Percentiles rank a stretch among this genome's conserved stretches.
phyloP scores from a whole-genome alignment of 257 asterid genomes.

The Scutellaria minor region DNA sequence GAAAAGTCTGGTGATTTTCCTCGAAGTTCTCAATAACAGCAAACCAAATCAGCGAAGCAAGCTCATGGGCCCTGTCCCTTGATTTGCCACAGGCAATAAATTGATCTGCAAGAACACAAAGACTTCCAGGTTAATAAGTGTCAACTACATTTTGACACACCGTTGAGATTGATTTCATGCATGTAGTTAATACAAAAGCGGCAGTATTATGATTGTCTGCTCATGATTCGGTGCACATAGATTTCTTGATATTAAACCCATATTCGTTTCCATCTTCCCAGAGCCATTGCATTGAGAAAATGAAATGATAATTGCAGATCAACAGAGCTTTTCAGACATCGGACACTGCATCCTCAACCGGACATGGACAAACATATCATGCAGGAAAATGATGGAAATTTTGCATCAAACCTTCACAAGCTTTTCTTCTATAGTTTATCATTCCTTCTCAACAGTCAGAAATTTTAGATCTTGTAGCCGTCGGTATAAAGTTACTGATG shows the following conservation, averaged over 20 bases:
- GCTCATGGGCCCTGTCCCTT: slow-evolving; percentile 68
- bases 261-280: neutral
- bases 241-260: neutral
- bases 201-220: neutral
- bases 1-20: slow-evolving; percentile 64
- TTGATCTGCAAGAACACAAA: slow-evolving; percentile 59
- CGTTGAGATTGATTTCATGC: neutral
- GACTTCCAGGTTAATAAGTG: neutral
- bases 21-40: slow-evolving; percentile 78
- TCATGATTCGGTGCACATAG: neutral
- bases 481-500: neutral
- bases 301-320: neutral
- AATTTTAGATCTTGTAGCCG: neutral
- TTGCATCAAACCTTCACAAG: neutral
- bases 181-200: neutral
- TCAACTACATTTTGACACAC: neutral
- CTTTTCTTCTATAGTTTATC: neutral
- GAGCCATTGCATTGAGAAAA: neutral
- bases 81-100: slow-evolving; percentile 81
- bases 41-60: slow-evolving; percentile 72
- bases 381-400: neutral
- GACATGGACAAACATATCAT: neutral
- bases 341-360: slow-evolving; percentile 2
- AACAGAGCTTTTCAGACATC: neutral
- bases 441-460: neutral